Evolutionary conservation across 2,329 filamentous ascomycete species (phyloP).

Genomic region (Cordyceps militaris): DNA sequence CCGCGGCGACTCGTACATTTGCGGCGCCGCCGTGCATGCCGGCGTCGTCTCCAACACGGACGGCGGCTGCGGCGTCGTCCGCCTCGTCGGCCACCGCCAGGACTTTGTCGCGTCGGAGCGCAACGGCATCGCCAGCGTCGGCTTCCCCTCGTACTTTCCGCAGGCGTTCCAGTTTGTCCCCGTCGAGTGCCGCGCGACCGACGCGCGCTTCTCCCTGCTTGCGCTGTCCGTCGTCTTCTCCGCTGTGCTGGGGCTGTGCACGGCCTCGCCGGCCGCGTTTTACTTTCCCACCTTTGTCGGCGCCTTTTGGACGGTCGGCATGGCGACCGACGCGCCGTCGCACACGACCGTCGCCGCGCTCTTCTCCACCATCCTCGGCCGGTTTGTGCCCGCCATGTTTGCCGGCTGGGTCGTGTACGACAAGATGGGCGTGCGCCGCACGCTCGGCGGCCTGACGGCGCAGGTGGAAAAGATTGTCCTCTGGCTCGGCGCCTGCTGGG

Average conservation of each 20-base stretch:
- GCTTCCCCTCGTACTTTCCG: constrained; percentile 85
- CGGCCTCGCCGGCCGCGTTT: constrained; percentile 69
- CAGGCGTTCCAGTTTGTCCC: constrained; percentile 72
- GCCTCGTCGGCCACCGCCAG: constrained; percentile 60
- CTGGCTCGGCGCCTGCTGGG: constrained; percentile 86
- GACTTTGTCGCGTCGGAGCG: constrained; percentile 56
- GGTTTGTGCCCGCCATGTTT: constrained; percentile 81
- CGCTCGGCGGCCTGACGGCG: constrained; percentile 64
- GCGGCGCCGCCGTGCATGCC: constrained; percentile 75
- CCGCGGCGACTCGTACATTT: constrained; percentile 84
- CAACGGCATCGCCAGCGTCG: constrained; percentile 70
- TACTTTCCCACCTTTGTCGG: constrained; percentile 78
- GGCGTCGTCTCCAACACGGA: constrained; percentile 64
- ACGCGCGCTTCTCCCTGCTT: constrained; percentile 78
- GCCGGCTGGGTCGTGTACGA: constrained; percentile 81
- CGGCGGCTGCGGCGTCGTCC: constrained; percentile 78
- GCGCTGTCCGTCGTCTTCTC: constrained; percentile 77
- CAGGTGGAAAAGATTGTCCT: constrained; percentile 86
- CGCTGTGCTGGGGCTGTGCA: constrained; percentile 71
- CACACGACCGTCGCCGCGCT: constrained; percentile 60
- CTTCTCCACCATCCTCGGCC: constrained; percentile 70
- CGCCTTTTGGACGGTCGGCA: constrained; percentile 81
- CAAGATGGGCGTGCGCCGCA: constrained; percentile 69
- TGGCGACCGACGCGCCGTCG: constrained; percentile 80
- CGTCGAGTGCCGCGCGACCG: constrained; percentile 61